These are phyloP conservation scores for Astragalus glycyphyllos DNA, from an alignment of 306 rosid genomes.

Conservation along the genomic window DNA sequence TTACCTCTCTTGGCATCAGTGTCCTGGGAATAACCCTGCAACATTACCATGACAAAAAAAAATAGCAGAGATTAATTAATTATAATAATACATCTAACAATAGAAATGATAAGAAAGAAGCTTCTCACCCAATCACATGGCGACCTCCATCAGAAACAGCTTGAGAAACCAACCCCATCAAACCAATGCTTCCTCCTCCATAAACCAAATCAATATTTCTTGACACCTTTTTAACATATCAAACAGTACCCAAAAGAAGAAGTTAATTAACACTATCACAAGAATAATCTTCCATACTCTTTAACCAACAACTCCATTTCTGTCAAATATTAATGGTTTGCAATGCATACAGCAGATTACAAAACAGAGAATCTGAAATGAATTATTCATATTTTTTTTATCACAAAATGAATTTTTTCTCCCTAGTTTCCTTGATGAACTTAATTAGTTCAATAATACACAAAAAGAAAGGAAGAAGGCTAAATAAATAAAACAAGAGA, in stretches of 20 bases:
- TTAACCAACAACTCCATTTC: background rate
- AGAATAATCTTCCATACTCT: background rate
- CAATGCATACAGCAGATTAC: background rate
- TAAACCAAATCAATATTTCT: constrained; percentile 93
- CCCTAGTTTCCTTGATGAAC: too few species aligned
- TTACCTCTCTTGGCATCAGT: constrained; percentile 96
- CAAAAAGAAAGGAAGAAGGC: background rate
- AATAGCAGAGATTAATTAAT: constrained; percentile 2
- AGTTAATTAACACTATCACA: background rate
- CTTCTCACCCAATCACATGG: constrained; percentile 89
- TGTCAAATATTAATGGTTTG: background rate
- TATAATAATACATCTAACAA: constrained; percentile 13
- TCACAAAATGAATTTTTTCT: too few species aligned
- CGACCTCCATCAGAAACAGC: constrained; percentile 91
- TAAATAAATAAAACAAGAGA: background rate
- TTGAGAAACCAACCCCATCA: constrained; percentile 94
- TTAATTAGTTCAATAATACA: too few species aligned
- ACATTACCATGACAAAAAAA: constrained; percentile 49
- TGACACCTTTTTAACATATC: constrained; percentile 63
- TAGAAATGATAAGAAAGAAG: background rate
- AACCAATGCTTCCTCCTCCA: constrained; percentile 96
- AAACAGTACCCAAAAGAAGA: background rate
- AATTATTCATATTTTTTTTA: too few species aligned
- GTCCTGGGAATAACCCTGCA: constrained; percentile 95
- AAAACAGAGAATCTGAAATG: background rate